A percentile compares a stretch with the other conserved stretches of the same genome.
These are phyloP conservation scores for Yamadazyma oceani DNA, from an alignment of 1,139 yeast species.

Conservation along the genomic window DNA sequence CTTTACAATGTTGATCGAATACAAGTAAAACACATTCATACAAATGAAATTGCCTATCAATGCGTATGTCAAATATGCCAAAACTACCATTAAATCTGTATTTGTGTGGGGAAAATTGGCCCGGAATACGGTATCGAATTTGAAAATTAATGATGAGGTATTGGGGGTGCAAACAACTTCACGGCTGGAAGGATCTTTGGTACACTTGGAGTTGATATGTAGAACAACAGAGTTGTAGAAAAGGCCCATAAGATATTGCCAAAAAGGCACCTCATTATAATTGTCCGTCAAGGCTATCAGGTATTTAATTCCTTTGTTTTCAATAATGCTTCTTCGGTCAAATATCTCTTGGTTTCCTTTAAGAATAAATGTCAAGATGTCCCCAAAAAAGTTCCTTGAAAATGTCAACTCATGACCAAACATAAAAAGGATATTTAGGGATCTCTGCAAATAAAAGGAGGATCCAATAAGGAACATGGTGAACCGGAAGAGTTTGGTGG, in stretches of 20 bases:
- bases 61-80: constrained; percentile 28
- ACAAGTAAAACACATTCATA: constrained; percentile 24
- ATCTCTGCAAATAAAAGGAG: constrained; percentile 13
- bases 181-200: neutral
- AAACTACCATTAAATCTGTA: constrained; percentile 16
- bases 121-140: constrained; percentile 25
- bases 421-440: constrained; percentile 19
- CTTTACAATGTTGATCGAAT: constrained; percentile 6
- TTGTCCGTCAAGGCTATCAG: constrained; percentile 7
- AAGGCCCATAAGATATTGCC: constrained; percentile 3
- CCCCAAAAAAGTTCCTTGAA: constrained; percentile 29
- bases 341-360: constrained; percentile 18
- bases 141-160: constrained; percentile 26
- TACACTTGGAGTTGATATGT: constrained; percentile 6
- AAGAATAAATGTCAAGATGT: constrained; percentile 28
- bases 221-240: constrained; percentile 5
- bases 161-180: constrained; percentile 10
- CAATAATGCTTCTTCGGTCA: constrained; percentile 4
- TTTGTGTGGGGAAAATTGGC: constrained; percentile 2
- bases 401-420: constrained; percentile 34
- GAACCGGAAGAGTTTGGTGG: constrained; percentile 19
- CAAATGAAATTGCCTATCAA: constrained; percentile 32
- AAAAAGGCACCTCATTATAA: constrained; percentile 3
- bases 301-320: constrained; percentile 7
- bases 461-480: constrained; percentile 22